Evolutionary conservation across 257 asterid genomes (phyloP).

Genomic region (Solanum rostratum): DNA sequence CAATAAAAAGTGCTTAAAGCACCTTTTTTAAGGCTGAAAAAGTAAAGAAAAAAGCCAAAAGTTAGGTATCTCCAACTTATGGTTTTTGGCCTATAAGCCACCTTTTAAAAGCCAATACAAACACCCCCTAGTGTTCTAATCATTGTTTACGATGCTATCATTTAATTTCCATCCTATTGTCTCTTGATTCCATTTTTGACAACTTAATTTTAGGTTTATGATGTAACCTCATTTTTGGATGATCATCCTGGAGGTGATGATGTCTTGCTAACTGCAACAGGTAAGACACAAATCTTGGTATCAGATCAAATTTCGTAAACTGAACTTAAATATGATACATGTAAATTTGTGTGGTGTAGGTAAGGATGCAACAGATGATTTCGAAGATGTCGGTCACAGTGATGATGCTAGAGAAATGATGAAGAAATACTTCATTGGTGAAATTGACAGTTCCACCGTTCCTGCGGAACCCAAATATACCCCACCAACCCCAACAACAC

Average conservation of each 20-base stretch:
- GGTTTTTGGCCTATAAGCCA: no score
- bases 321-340: not conserved
- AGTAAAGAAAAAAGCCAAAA: no score
- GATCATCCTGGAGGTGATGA: constrained; percentile 85
- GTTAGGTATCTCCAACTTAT: no score
- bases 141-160: not conserved
- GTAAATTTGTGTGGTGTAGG: constrained; percentile 15
- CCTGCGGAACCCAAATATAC: constrained; percentile 7
- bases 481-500: not conserved
- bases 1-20: no score
- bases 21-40: no score
- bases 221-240: constrained; percentile 42
- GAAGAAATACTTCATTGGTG: constrained; percentile 34
- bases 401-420: constrained; percentile 29
- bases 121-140: no score
- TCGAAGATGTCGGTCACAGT: constrained; percentile 63
- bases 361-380: constrained; percentile 51
- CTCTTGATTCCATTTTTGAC: not conserved
- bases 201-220: constrained; percentile 32
- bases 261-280: constrained; percentile 33
- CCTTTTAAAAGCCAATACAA: no score
- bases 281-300: constrained; percentile 12
- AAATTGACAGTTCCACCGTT: constrained; percentile 34
- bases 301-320: not conserved
- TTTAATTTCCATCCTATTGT: not conserved